Conservation (phyloP, 2,329 filamentous ascomycete genomes). For the Fusarium xyrophilum region DNA sequence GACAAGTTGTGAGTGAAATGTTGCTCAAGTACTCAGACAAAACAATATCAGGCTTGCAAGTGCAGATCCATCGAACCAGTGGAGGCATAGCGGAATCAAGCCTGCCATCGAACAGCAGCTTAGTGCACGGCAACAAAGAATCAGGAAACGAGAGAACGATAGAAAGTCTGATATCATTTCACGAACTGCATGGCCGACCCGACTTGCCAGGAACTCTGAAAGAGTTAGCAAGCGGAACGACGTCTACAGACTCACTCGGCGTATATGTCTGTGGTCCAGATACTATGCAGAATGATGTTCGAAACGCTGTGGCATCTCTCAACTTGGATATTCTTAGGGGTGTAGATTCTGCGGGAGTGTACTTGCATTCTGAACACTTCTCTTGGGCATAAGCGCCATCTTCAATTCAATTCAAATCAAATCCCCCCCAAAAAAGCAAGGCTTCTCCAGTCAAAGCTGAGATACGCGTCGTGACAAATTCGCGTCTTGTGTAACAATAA, state of each 20-base stretch:
- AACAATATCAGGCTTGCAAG: neutral
- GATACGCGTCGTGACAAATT: neutral
- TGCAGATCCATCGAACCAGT: neutral
- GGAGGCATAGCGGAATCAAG: neutral
- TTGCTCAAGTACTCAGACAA: neutral
- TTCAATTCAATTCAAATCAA: too few relatives aligned
- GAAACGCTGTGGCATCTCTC: neutral
- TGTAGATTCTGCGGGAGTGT: neutral
- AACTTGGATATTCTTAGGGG: neutral
- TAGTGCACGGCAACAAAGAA: neutral
- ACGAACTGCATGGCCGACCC: neutral
- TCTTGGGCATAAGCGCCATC: neutral
- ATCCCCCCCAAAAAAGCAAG: neutral
- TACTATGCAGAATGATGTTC: neutral
- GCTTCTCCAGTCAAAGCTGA: neutral
- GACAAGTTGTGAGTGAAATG: neutral
- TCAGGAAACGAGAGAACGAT: fast-evolving
- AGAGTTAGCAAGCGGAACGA: neutral
- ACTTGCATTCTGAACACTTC: neutral
- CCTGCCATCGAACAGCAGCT: neutral
- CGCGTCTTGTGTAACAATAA: neutral
- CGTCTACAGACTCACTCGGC: neutral
- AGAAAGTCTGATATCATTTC: neutral
- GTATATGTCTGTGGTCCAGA: neutral
- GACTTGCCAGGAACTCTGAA: neutral